These are phyloP conservation scores for Aspergillus homomorphus DNA, from an alignment of 495 filamentous ascomycete genomes.

Conservation along the genomic window DNA sequence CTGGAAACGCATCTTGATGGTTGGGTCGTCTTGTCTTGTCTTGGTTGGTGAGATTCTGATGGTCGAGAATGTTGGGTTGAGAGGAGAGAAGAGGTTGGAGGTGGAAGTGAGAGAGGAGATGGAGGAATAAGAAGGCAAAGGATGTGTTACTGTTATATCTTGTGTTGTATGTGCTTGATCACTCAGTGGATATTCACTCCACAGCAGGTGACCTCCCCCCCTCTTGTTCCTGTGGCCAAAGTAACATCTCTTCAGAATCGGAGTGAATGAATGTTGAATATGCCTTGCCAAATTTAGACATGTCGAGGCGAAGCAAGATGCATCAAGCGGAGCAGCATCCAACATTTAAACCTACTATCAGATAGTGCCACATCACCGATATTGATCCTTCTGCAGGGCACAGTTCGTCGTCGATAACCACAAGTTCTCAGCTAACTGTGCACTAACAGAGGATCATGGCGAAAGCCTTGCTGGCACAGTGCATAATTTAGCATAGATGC, in stretches of 20 bases:
- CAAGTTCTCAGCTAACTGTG: not conserved
- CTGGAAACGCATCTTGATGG: not conserved
- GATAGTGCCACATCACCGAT: not conserved
- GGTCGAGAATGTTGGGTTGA: not conserved
- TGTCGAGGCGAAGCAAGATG: not conserved
- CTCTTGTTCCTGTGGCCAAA: not conserved
- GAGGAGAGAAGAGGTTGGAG: not conserved
- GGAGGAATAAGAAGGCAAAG: not conserved
- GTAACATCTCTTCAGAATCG: no score
- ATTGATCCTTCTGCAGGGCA: not conserved
- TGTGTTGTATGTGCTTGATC: not conserved
- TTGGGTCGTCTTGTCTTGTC: not conserved
- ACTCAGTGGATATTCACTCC: not conserved
- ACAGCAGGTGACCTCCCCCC: not conserved
- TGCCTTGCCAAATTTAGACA: not conserved
- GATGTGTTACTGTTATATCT: not conserved
- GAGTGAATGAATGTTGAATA: not conserved
- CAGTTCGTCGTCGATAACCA: not conserved
- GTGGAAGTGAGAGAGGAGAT: conserved; percentile 1
- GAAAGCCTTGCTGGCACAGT: not conserved
- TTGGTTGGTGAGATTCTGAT: not conserved
- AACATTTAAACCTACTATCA: not conserved
- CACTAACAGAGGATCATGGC: not conserved
- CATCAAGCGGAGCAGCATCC: not conserved
- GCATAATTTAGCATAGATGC: not conserved